A percentile compares a stretch with the other conserved stretches of the same genome.
Evolutionary conservation across 2,329 filamentous ascomycete genomes (phyloP).

Genomic region (Phoma sp.): DNA sequence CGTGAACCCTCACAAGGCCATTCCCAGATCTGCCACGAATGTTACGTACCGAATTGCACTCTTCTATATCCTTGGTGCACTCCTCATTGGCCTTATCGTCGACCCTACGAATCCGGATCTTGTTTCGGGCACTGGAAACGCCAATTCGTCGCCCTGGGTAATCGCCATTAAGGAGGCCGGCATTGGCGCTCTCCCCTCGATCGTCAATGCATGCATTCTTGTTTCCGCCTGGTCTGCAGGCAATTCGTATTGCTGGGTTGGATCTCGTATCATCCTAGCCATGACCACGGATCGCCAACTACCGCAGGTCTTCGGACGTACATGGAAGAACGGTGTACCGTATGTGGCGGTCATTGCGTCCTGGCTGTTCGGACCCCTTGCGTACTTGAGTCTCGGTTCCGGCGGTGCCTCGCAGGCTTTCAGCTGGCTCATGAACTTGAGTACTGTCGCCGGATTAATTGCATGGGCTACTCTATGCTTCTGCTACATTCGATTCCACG

Average conservation of each 20-base stretch:
- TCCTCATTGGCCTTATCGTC: slow-evolving; percentile 66
- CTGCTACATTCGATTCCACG: slow-evolving; percentile 73
- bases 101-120: slow-evolving; percentile 53
- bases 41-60: slow-evolving; percentile 56
- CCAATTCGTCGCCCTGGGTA: slow-evolving; percentile 60
- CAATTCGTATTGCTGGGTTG: slow-evolving; percentile 36
- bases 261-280: slow-evolving; percentile 32
- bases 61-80: slow-evolving; percentile 55
- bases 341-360: slow-evolving; percentile 71
- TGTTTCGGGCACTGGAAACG: slow-evolving; percentile 41
- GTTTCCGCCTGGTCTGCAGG: slow-evolving; percentile 37
- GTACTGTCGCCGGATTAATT: slow-evolving; percentile 69
- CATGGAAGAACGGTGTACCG: slow-evolving; percentile 69
- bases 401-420: slow-evolving; percentile 68
- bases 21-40: slow-evolving; percentile 63
- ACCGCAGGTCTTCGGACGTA: slow-evolving; percentile 33
- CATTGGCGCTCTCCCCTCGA: slow-evolving; percentile 47
- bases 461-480: slow-evolving; percentile 60
- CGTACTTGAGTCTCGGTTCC: slow-evolving; percentile 76
- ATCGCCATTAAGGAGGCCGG: slow-evolving; percentile 57
- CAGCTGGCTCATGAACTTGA: slow-evolving; percentile 73
- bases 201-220: slow-evolving; percentile 37
- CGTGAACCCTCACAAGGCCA: slow-evolving; percentile 68
- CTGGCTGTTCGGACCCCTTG: slow-evolving; percentile 61
- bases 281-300: slow-evolving; percentile 34